A percentile compares a stretch with the other conserved stretches of the same genome.
phyloP scores from a whole-genome alignment of 495 filamentous ascomycete species.

The Pseudomonodictys pantanalensis region DNA sequence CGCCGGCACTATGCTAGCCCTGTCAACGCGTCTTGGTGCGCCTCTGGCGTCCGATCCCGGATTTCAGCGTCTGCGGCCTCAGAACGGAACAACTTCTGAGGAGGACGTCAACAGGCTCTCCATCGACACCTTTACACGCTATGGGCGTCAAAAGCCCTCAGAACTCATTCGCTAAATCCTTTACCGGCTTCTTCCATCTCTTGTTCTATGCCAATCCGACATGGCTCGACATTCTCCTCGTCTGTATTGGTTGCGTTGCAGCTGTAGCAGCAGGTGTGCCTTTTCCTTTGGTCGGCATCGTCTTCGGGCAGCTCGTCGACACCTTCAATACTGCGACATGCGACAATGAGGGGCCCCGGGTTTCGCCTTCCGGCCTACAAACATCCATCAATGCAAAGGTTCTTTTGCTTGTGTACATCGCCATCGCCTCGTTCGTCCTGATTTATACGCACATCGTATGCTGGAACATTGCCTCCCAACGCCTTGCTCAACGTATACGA shows the following conservation, averaged over 20 bases:
- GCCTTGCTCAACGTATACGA: constrained; percentile 62
- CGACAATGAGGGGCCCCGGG: constrained; percentile 28
- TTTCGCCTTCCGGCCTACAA: constrained; percentile 40
- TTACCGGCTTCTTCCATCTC: constrained; percentile 44
- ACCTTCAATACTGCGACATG: constrained; percentile 62
- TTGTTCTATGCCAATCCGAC: constrained; percentile 46
- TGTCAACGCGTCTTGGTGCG: constrained; percentile 2
- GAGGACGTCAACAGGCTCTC: too few species aligned
- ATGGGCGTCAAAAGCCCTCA: constrained; percentile 11
- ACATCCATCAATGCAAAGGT: constrained; percentile 55
- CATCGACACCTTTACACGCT: too few species aligned
- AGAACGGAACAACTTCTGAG: too few species aligned
- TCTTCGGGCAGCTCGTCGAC: constrained; percentile 68
- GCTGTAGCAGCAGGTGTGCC: constrained; percentile 64
- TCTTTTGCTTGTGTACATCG: constrained; percentile 60
- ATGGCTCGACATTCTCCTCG: constrained; percentile 46
- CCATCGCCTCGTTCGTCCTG: constrained; percentile 58
- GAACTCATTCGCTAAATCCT: constrained; percentile 31
- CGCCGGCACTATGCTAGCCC: not conserved
- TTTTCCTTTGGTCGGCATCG: constrained; percentile 64
- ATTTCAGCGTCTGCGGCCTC: too few species aligned
- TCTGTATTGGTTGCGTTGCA: constrained; percentile 52
- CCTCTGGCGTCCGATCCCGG: too few species aligned
- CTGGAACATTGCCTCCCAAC: constrained; percentile 61
- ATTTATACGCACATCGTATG: constrained; percentile 57